These are phyloP conservation scores for Staphylotrichum tortipilum DNA, from an alignment of 495 filamentous ascomycete genomes.

Conservation along the genomic window DNA sequence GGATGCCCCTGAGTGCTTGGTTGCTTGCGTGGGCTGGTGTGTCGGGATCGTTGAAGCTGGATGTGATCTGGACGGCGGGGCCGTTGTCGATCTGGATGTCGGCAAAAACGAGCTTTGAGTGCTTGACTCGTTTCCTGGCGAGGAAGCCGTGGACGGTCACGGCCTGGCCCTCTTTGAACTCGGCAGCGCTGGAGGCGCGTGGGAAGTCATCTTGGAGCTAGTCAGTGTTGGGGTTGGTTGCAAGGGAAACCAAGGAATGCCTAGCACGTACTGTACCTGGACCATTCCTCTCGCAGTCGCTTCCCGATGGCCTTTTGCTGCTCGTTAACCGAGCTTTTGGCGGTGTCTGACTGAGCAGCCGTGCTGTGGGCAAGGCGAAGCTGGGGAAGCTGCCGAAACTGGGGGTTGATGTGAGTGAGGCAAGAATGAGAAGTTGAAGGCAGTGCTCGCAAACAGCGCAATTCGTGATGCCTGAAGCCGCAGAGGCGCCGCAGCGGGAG, in stretches of 20 bases:
- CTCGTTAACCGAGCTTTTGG: not conserved
- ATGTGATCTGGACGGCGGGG: constrained; percentile 30
- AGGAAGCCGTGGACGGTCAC: constrained; percentile 70
- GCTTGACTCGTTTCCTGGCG: constrained; percentile 50
- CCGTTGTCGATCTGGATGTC: constrained; percentile 38
- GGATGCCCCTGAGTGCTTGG: constrained; percentile 25
- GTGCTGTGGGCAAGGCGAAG: constrained; percentile 10
- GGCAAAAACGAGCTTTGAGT: constrained; percentile 61
- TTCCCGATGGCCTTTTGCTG: constrained; percentile 2
- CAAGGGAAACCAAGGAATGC: not conserved
- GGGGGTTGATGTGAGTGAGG: not conserved
- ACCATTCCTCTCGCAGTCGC: constrained; percentile 22
- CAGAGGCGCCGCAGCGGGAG: constrained; percentile 19
- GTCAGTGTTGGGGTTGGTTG: not conserved
- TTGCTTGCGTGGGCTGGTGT: constrained; percentile 17
- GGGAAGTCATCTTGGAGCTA: constrained; percentile 43
- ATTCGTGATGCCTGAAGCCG: not conserved
- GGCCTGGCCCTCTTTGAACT: constrained; percentile 32
- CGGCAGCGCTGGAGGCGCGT: constrained; percentile 31
- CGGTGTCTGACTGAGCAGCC: not conserved
- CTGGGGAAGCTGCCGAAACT: constrained; percentile 1
- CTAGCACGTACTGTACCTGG: constrained; percentile 24
- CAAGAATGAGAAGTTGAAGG: not conserved
- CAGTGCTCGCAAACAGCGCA: not conserved
- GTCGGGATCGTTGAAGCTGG: constrained; percentile 16